phyloP scores from a whole-genome alignment of 441 rosid species.

The Mallotus repandus region DNA sequence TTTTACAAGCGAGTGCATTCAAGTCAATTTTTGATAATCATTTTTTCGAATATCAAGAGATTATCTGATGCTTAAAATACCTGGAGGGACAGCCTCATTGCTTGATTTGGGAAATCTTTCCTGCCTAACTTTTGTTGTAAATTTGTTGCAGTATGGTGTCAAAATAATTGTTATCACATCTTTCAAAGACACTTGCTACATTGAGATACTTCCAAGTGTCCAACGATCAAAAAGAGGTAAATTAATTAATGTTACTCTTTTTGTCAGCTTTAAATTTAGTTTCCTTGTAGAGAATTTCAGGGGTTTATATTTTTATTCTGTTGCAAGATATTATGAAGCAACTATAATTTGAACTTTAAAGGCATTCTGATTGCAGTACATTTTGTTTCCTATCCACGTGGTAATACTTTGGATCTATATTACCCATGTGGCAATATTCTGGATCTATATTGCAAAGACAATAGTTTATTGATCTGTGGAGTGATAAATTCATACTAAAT shows the following conservation, averaged over 20 bases:
- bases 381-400: background rate
- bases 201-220: constrained; percentile 59
- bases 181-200: constrained; percentile 75
- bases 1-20: background rate
- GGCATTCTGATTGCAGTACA: background rate
- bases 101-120: constrained; percentile 1
- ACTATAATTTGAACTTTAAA: background rate
- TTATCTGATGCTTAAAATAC: background rate
- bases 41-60: background rate
- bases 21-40: background rate
- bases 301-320: background rate
- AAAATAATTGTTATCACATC: constrained; percentile 71
- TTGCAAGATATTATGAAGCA: background rate
- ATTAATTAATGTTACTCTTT: background rate
- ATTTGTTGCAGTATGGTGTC: constrained; percentile 59
- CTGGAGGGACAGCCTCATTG: background rate
- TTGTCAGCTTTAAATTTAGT: background rate
- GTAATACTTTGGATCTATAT: too few species aligned
- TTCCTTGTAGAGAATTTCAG: constrained; percentile 6
- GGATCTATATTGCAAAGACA: background rate
- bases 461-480: background rate
- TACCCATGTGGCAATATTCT: background rate
- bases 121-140: constrained; percentile 22
- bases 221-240: constrained; percentile 58
- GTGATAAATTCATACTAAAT: background rate